Base-by-base conservation (phyloP, 2,329 filamentous ascomycete species). In the Neonectria coccinea region DNA sequence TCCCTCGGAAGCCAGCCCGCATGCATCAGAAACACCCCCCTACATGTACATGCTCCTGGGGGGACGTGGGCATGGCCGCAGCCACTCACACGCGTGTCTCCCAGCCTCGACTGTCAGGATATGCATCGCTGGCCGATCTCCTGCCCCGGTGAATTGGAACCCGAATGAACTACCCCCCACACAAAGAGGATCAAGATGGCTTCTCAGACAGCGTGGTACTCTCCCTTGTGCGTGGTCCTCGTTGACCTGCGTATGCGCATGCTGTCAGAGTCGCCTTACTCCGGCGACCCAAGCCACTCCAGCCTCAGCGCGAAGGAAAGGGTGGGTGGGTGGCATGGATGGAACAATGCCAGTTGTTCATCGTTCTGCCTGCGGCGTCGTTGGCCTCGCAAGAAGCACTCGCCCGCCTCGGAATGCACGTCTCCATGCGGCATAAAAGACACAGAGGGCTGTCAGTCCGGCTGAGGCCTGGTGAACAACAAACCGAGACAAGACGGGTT, bases 331-430 rank as follows among this genome's bases (percentile, higher is more conserved):
- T 57, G 44, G 65, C 52, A 57, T 59, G 57, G 29, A 64, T 65
- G 62, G 54, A 53, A 66, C 61, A 67, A 65, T 56, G 66, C 63
- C 70, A 73, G 70, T 47, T 73, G 66, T 74, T 56, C 59, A 61
- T 64, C 56, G 51, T 66, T 61, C 62, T 68, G 67, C 66, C 60
- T 68, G 57, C 55, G 53, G 60, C 59, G 51, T 65, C 42, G 67
- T 64, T 68, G 59, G 54, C 55, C 57, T 51, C 53, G 48, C 56
- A 52, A 45, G 50, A 50, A 10, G 55, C 51, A 45, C 56, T 53
- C 59, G 59, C 59, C 63, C 65, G 64, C 65, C 67, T 58, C 22
- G 48, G 56, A 54, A 67, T 60, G 59, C 65, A 68, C 52, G 59
- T 50, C 18, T 62, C 25, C 10, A 48, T 69, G 65, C 65, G 66